Evolutionary conservation across 768 basidiomycete species (phyloP).

Genomic region (Cystobasidium onofrii): DNA sequence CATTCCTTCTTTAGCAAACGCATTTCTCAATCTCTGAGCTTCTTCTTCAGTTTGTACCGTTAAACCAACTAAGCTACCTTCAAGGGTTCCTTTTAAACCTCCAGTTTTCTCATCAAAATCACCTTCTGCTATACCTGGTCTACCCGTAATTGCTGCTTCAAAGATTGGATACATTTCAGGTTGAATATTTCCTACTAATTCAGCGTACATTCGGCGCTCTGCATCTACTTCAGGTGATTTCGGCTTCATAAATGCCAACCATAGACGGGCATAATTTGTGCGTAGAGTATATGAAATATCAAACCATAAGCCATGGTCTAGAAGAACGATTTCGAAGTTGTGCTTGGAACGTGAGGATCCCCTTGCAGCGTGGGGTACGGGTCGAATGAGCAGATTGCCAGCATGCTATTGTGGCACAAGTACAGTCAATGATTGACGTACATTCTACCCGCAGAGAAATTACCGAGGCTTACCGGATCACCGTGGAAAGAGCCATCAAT

Average conservation of each 20-base stretch:
- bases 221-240: slow-evolving; percentile 58
- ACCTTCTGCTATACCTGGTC: slow-evolving; percentile 59
- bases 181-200: slow-evolving; percentile 66
- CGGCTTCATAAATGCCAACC: slow-evolving; percentile 75
- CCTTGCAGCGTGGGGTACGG: slow-evolving; percentile 50
- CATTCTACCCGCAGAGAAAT: no score
- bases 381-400: slow-evolving; percentile 87
- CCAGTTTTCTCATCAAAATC: slow-evolving; percentile 47
- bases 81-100: slow-evolving; percentile 52
- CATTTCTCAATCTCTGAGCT: slow-evolving; percentile 68
- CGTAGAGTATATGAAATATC: not conserved
- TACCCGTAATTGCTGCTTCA: slow-evolving; percentile 82
- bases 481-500: slow-evolving; percentile 48
- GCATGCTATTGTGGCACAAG: slow-evolving; percentile 31
- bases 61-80: slow-evolving; percentile 68
- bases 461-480: slow-evolving; percentile 33
- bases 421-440: slow-evolving; percentile 29
- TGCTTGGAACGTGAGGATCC: slow-evolving; percentile 62
- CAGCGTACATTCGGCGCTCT: slow-evolving; percentile 76
- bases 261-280: slow-evolving; percentile 61
- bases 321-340: slow-evolving; percentile 89
- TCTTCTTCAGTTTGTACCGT: slow-evolving; percentile 65
- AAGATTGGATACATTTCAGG: slow-evolving; percentile 73
- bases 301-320: slow-evolving; percentile 64
- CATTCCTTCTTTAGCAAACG: slow-evolving; percentile 75